phyloP scores from a whole-genome alignment of 164 flowering plant genomes.

The Annona squamosa region DNA sequence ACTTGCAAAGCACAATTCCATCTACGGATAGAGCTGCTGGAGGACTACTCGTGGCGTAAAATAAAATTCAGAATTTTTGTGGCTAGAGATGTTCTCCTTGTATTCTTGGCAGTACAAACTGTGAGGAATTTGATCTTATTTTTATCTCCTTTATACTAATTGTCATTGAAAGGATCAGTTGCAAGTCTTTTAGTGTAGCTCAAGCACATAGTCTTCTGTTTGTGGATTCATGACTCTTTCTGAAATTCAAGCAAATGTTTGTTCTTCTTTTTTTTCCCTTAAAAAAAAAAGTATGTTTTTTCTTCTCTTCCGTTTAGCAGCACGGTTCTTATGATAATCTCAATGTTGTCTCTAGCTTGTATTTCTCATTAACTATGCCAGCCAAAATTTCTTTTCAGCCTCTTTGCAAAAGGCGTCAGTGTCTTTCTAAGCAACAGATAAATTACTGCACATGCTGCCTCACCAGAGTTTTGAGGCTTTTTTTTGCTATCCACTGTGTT shows the following conservation, averaged over 20 bases:
- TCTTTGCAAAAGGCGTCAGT: no score
- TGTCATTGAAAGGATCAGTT: not conserved
- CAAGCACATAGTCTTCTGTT: not conserved
- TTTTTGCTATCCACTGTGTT: no score
- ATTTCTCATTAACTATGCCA: no score
- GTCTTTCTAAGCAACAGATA: no score
- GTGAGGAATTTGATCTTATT: slow-evolving; percentile 33
- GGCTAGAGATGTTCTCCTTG: slow-evolving; percentile 87
- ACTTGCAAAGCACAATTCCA: slow-evolving; percentile 94
- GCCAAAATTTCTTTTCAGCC: no score
- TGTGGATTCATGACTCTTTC: not conserved
- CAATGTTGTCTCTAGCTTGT: no score
- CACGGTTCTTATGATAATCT: no score
- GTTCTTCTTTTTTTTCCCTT: not conserved
- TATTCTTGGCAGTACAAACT: slow-evolving; percentile 78
- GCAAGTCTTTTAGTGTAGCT: not conserved
- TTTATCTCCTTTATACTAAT: not conserved
- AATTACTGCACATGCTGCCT: no score
- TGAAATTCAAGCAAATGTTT: no score
- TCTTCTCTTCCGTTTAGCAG: no score
- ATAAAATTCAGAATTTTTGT: slow-evolving; percentile 84
- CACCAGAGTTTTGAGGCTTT: no score
- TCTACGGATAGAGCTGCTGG: slow-evolving; percentile 52
- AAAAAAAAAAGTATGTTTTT: no score
- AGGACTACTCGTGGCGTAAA: slow-evolving; percentile 82